Conservation (phyloP, 805 yeast genomes). For the Barnettozyma vustinii region DNA sequence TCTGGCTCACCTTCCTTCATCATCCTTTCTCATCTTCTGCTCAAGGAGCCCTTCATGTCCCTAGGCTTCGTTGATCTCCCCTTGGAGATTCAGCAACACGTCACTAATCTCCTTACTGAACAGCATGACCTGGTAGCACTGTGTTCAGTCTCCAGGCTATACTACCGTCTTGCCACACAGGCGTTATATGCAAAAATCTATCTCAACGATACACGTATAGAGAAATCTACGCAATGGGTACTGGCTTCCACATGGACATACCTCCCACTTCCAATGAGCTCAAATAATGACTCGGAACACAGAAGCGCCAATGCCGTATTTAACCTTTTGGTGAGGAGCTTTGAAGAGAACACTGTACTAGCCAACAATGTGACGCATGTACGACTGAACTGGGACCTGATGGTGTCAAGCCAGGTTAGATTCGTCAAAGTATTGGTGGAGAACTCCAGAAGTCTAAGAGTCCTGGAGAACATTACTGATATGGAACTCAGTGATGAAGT, state of each 20-base stretch:
- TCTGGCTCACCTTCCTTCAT: neutral
- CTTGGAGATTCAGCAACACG: constrained; percentile 15
- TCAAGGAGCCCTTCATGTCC: neutral
- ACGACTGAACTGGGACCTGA: constrained; percentile 39
- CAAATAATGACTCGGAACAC: constrained; percentile 17
- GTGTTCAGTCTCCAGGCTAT: constrained; percentile 25
- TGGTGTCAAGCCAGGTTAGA: constrained; percentile 25
- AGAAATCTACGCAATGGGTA: constrained; percentile 28
- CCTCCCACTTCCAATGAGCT: constrained; percentile 14
- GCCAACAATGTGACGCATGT: constrained; percentile 32
- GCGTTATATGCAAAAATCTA: constrained; percentile 33
- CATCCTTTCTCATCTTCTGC: neutral
- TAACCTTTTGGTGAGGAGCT: constrained; percentile 22
- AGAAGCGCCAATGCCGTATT: constrained; percentile 28
- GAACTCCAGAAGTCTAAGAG: constrained; percentile 26
- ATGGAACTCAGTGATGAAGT: constrained; percentile 33
- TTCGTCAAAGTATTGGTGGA: constrained; percentile 27
- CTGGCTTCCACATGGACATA: constrained; percentile 38
- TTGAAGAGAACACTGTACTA: constrained; percentile 18
- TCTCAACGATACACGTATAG: constrained; percentile 37
- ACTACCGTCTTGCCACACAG: constrained; percentile 27
- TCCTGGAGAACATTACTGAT: constrained; percentile 37
- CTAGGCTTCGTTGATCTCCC: constrained; percentile 13
- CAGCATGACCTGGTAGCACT: constrained; percentile 30
- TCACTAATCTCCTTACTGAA: constrained; percentile 21